Evolutionary conservation across 2,329 filamentous ascomycete genomes (phyloP).

Genomic region (Trichoderma harzianum): DNA sequence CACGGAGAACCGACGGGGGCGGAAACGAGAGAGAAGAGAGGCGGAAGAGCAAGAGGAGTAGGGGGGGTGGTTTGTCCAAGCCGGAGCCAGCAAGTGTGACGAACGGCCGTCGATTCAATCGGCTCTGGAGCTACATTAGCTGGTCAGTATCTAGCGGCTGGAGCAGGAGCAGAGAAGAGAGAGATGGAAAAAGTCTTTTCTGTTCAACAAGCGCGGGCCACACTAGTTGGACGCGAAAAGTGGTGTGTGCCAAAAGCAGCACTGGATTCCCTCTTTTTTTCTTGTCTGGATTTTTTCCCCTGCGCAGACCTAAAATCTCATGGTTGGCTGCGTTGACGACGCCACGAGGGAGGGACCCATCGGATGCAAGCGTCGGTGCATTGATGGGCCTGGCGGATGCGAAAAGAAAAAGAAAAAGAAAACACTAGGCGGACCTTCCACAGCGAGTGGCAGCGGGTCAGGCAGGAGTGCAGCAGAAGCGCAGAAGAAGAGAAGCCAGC

Average conservation of each 20-base stretch:
- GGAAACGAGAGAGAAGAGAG: not conserved
- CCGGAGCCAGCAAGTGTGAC: not conserved
- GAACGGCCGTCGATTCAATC: slow-evolving; percentile 5
- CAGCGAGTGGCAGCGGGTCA: slow-evolving; percentile 26
- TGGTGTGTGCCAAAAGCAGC: slow-evolving; percentile 25
- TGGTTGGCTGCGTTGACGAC: slow-evolving; percentile 17
- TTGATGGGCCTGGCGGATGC: not conserved
- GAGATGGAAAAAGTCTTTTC: not conserved
- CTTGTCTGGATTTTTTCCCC: slow-evolving; percentile 10
- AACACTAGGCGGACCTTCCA: slow-evolving; percentile 5
- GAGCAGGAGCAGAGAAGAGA: not conserved
- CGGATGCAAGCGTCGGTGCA: not conserved
- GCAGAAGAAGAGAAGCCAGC: not conserved
- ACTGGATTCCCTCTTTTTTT: slow-evolving; percentile 19
- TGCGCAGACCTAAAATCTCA: slow-evolving; percentile 4
- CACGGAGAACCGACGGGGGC: not conserved
- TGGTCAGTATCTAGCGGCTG: not conserved
- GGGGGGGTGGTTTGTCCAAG: not conserved
- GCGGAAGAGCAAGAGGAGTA: not conserved
- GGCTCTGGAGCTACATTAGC: slow-evolving; percentile 13
- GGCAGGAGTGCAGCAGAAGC: slow-evolving; percentile 24
- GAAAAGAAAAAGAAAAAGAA: not conserved
- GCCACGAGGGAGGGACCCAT: slow-evolving; percentile 13
- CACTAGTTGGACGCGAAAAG: slow-evolving; percentile 25
- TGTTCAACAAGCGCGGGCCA: slow-evolving; percentile 31